A percentile compares a stretch with the other conserved stretches of the same genome.
phyloP scores from a whole-genome alignment of 1,139 yeast species.

The Zygosaccharomyces pseudobailii region DNA sequence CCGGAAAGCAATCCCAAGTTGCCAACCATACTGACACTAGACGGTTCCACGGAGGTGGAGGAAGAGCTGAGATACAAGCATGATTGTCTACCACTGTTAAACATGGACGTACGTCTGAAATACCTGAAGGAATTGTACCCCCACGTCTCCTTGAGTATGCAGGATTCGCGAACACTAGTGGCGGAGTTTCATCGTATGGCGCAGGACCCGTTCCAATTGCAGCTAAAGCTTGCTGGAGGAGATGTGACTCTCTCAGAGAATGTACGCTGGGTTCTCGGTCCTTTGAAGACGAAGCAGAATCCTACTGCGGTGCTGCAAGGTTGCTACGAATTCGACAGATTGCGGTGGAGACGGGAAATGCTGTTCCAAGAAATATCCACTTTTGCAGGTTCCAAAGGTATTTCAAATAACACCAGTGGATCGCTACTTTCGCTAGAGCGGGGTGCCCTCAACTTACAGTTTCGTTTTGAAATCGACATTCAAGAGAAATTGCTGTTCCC shows the following conservation, averaged over 20 bases:
- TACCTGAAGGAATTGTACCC: constrained; percentile 12
- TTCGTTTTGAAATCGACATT: background rate
- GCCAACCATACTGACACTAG: background rate
- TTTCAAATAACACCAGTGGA: background rate
- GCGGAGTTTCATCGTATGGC: background rate
- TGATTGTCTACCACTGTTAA: constrained; percentile 26
- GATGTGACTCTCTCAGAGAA: background rate
- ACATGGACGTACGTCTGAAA: constrained; percentile 21
- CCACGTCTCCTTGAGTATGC: background rate
- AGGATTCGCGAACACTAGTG: background rate
- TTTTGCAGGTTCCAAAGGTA: background rate
- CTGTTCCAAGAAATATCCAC: constrained; percentile 1
- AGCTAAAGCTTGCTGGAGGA: background rate
- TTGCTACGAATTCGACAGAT: constrained; percentile 15
- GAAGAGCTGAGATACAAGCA: constrained; percentile 17
- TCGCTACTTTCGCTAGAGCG: background rate
- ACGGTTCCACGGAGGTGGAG: constrained; percentile 7
- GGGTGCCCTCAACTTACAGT: background rate
- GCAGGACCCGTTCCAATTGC: background rate
- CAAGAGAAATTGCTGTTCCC: constrained; percentile 1
- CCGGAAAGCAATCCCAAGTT: background rate
- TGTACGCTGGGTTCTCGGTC: constrained; percentile 7
- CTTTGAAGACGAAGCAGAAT: constrained; percentile 2
- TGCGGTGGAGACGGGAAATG: constrained; percentile 5
- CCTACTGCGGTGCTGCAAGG: constrained; percentile 14